Conservation (phyloP, 2,329 filamentous ascomycete species). For the Clarireedia homoeocarpa region DNA sequence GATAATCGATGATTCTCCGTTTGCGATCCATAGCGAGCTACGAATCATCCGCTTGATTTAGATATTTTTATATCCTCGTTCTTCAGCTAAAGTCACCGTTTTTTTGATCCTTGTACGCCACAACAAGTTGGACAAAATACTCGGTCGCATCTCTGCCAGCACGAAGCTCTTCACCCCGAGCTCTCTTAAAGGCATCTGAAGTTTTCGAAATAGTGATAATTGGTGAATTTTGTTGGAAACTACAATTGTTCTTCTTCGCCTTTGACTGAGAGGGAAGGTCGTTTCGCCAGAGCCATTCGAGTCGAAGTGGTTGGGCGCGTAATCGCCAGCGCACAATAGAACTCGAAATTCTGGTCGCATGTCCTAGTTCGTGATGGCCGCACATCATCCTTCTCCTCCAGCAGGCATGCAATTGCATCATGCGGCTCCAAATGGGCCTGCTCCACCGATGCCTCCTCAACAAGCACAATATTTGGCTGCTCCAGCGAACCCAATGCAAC, state of each 20-base stretch:
- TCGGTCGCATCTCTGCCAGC: not conserved
- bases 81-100: not conserved
- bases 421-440: slow-evolving; percentile 18
- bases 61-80: not conserved
- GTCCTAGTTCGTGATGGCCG: slow-evolving; percentile 21
- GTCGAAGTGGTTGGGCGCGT: slow-evolving; percentile 6
- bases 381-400: slow-evolving; percentile 29
- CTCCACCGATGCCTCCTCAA: slow-evolving; percentile 23
- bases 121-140: not conserved
- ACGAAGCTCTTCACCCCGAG: not conserved
- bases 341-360: slow-evolving; percentile 3
- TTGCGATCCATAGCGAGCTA: not conserved
- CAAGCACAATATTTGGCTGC: slow-evolving; percentile 34
- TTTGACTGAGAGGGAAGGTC: not conserved
- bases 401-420: slow-evolving; percentile 50
- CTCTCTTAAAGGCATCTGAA: not conserved
- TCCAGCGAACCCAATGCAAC: slow-evolving; percentile 42
- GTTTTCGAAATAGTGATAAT: not conserved
- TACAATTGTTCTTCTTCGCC: not conserved
- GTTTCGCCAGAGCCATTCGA: not conserved
- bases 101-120: not conserved
- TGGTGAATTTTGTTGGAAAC: not conserved
- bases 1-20: not conserved
- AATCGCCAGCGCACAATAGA: slow-evolving; percentile 6
- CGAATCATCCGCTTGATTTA: not conserved